Conservation (phyloP, 768 basidiomycete genomes). For the Candolleomyces aberdarensis region DNA sequence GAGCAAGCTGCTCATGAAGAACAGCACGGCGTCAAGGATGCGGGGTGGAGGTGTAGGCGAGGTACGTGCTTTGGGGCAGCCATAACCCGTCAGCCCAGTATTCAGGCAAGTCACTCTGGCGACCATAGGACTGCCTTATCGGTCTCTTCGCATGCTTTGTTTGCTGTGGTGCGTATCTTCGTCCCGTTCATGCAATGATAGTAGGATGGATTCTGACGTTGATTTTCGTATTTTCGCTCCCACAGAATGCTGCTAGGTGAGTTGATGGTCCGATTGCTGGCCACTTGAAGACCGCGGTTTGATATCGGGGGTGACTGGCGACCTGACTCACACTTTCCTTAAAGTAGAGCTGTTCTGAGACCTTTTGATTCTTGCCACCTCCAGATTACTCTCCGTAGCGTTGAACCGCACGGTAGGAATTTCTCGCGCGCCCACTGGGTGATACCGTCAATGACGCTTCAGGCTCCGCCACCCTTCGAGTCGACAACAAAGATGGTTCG, state of each 20-base stretch:
- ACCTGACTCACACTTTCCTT: background rate
- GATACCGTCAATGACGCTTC: no score
- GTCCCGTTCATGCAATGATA: background rate
- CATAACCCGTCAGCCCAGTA: background rate
- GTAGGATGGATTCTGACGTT: slow-evolving; percentile 8
- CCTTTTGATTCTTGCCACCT: no score
- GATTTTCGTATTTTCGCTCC: background rate
- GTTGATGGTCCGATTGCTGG: slow-evolving; percentile 2
- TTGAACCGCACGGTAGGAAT: no score
- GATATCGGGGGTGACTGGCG: no score
- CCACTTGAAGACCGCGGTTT: no score
- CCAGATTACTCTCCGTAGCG: no score
- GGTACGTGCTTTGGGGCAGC: slow-evolving; percentile 29
- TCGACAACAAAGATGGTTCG: no score
- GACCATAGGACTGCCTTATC: slow-evolving; percentile 61
- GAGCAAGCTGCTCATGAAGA: background rate
- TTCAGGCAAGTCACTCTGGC: background rate
- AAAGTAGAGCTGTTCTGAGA: slow-evolving; percentile 59
- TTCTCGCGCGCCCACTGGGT: no score
- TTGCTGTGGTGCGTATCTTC: slow-evolving; percentile 56
- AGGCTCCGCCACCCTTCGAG: no score
- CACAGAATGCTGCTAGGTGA: slow-evolving; percentile 70
- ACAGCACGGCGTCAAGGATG: slow-evolving; percentile 49
- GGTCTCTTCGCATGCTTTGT: slow-evolving; percentile 63
- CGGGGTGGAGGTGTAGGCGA: slow-evolving; percentile 72